These are phyloP conservation scores for Pugionium cornutum DNA, from an alignment of 345 rosid species.

Conservation along the genomic window DNA sequence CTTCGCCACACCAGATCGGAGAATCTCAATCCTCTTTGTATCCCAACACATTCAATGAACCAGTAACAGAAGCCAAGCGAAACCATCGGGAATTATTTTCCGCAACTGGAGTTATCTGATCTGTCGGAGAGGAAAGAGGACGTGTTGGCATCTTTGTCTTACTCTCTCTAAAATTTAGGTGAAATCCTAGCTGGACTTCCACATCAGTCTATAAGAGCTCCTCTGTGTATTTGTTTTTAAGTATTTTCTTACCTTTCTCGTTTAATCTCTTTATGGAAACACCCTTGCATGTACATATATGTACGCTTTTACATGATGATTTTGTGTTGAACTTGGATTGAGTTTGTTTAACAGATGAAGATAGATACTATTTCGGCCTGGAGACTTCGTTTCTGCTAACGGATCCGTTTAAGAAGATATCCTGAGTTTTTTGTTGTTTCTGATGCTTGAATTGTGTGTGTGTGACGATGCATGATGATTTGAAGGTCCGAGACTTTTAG, in stretches of 20 bases:
- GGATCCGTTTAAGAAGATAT: not conserved
- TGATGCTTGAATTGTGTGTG: too few relatives aligned
- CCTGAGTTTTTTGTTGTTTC: not conserved
- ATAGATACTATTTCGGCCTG: not conserved
- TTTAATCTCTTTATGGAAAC: not conserved
- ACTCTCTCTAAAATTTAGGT: constrained; percentile 13
- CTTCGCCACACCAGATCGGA: too few relatives aligned
- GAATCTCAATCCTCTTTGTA: not conserved
- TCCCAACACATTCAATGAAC: constrained; percentile 25
- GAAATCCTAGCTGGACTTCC: constrained; percentile 59
- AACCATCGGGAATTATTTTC: too few relatives aligned
- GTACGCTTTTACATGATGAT: not conserved
- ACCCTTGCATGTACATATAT: constrained; percentile 12
- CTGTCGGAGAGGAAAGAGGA: constrained; percentile 30
- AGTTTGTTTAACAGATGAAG: too few relatives aligned
- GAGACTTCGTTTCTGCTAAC: not conserved
- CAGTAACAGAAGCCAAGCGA: not conserved
- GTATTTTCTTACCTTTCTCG: not conserved
- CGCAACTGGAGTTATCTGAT: constrained; percentile 30
- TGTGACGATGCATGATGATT: too few relatives aligned
- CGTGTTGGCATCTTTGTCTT: constrained; percentile 36
- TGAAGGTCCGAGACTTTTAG: too few relatives aligned
- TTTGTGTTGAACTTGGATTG: not conserved
- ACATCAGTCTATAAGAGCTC: constrained; percentile 38
- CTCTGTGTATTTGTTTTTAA: not conserved